Base-by-base conservation (phyloP, 352 stramenopile species). In the Phytophthora cryptogea region DNA sequence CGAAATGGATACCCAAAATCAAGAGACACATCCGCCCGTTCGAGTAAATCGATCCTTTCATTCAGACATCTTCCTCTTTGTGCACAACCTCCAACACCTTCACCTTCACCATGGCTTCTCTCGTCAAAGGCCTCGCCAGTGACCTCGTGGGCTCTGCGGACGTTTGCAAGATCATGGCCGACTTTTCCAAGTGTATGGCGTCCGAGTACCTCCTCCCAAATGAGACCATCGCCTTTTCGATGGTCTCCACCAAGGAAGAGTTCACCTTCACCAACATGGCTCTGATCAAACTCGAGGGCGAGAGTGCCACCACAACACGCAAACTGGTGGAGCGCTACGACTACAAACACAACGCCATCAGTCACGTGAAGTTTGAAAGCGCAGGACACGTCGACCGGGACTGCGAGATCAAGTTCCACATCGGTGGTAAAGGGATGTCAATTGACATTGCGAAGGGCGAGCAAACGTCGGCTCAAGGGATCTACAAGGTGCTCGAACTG, bases 251-350 rank as follows among this genome's bases (percentile, higher is more conserved):
- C 6, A 83, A 87, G 35, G 77, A 88, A 49, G 80, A 86, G 56
- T 88, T 85, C 37, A 66, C 72, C 10, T 84, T 89, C 68, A 87
- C 79, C n/a, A 89, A 80, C 66, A 57, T 84, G 47, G 80, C 80
- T 14, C 23, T 89, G 31, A 66, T 89, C 48, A 62, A 54, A 11
- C 48, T 72, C 8, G 40, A 66, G 39, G 77, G 72, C 17, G 61
- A 74, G 37, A 82, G 28, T 35, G 71, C 76, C 11, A 82, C 63
- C 0, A 88, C 77, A 0, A 85, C 80, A 3, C 80, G 80, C 23
- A 74, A 74, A 48, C 65, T 88, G 10, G 61, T 85, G 33, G 63
- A 72, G 23, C 76, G 76, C n/a, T 81, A 71, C 60, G 54, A 69
- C 30, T 84, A 70, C 69, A 68, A 70, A 40, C 37, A 63, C 33